Conservation (phyloP, 805 yeast species). For the Lachancea cidri region DNA sequence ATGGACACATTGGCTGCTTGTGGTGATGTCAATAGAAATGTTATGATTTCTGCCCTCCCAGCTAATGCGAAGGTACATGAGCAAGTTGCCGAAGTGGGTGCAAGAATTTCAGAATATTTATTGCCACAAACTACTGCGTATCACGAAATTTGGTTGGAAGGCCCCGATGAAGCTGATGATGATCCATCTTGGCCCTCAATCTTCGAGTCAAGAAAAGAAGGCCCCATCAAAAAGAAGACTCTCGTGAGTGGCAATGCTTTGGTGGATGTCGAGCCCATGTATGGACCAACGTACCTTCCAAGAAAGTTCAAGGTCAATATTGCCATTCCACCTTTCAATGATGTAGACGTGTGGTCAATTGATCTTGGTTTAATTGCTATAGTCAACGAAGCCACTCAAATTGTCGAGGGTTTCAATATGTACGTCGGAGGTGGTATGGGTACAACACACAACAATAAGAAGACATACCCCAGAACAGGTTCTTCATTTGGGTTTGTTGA, state of each 20-base stretch:
- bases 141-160: conserved; percentile 95
- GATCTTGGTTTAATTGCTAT: conserved; percentile 92
- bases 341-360: conserved; percentile 93
- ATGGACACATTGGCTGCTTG: conserved; percentile 97
- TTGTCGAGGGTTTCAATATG: conserved; percentile 76
- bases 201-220: conserved; percentile 63
- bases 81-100: conserved; percentile 62
- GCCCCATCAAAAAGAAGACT: conserved; percentile 76
- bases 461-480: conserved; percentile 95
- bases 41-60: conserved; percentile 88
- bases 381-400: conserved; percentile 53
- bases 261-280: conserved; percentile 79
- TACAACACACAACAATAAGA: conserved; percentile 91
- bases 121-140: conserved; percentile 92
- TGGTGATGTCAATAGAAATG: conserved; percentile 97
- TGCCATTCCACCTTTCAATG: conserved; percentile 93
- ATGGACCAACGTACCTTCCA: conserved; percentile 83
- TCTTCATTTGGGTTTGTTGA: conserved; percentile 74
- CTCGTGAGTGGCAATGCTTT: conserved; percentile 82
- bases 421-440: conserved; percentile 99
- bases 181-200: conserved; percentile 56
- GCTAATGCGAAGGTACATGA: conserved; percentile 74
- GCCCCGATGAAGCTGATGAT: conserved; percentile 65
- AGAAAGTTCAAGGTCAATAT: conserved; percentile 94
- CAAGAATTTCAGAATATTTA: conserved; percentile 69